Evolutionary conservation across 768 basidiomycete species (phyloP), one percentile per base, ranked within the genome.

Genomic region (Boletus sp.): DNA sequence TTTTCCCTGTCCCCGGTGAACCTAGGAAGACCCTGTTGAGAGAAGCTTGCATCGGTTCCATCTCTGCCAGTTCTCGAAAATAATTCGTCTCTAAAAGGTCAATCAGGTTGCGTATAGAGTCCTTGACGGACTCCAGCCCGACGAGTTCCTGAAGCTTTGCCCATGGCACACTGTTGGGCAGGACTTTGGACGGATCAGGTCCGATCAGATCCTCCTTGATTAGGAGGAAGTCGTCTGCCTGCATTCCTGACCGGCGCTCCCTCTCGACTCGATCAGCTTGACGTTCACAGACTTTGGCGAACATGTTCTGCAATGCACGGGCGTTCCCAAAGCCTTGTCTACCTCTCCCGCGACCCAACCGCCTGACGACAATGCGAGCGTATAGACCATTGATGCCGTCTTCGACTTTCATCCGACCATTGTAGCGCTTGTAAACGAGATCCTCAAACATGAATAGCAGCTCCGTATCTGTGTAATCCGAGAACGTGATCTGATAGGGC

Each of bases 1-100:
- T 89, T 64, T 89, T 89, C 0, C 87, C 87, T 0, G 85, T 88
- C 2, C 87, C 87, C 8, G 87, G 87, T 5, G 82, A 81, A 5
- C 87, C 88, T 7, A 86, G 64, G 68, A 90, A 87, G 1, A 84
- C 81, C 12, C 84, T 80, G 56, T 89, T 88, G 55, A 89, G 77
- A 12, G 84, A 81, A 12, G 83, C 57, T 48, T 77, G 69, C 15
- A 85, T 54, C 0, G 83, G 84, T 44, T 80, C 74, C 60, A 77
- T 72, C 64, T 87, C 86, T 37, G 59, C 54, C 36, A 89, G 66
- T 64, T 89, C 87, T 10, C 87, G 80, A 8, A 76, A 60, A 58
- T 86, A 88, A 60, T 89, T 89, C 7, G 72, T 76, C 44, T 78
- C 66, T 52, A 86, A 70, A 18, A 78, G 66, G 40, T 72, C 69